Conservation (phyloP, 192 early-diverging fungal genomes). For the Thamnidium elegans region DNA sequence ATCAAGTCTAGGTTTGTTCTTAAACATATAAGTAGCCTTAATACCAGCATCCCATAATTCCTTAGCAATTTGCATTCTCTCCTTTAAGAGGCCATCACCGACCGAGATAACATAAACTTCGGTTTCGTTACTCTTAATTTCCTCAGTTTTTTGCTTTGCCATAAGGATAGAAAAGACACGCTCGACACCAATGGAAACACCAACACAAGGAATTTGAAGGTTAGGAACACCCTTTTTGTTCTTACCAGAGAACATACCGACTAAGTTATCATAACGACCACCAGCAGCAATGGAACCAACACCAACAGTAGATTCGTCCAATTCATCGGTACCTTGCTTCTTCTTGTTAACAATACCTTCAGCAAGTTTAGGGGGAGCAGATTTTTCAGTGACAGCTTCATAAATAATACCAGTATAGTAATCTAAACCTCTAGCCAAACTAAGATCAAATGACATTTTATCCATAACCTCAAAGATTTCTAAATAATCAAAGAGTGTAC, state of each 20-base stretch:
- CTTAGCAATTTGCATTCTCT: conserved; percentile 80
- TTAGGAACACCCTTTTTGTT: conserved; percentile 56
- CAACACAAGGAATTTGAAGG: conserved; percentile 90
- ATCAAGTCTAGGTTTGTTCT: conserved; percentile 82
- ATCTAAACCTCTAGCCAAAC: conserved; percentile 94
- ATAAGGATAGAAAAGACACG: conserved; percentile 87
- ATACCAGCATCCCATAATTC: conserved; percentile 94
- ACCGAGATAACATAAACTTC: conserved; percentile 86
- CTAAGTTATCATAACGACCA: conserved; percentile 96
- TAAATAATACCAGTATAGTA: conserved; percentile 99
- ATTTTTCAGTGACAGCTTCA: conserved; percentile 78
- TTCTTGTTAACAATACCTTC: conserved; percentile 43
- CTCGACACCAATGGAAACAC: conserved; percentile 94
- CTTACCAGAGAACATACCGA: conserved; percentile 88
- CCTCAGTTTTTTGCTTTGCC: conserved; percentile 52
- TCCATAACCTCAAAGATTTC: conserved; percentile 68
- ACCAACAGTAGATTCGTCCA: conserved; percentile 76
- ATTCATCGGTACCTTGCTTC: conserved; percentile 53
- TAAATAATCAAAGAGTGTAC: conserved; percentile 79
- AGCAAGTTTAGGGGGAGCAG: conserved; percentile 44
- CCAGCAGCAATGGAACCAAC: conserved; percentile 96
- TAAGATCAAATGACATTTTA: conserved; percentile 86
- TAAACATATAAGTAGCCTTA: conserved; percentile 88
- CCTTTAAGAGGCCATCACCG: conserved; percentile 79
- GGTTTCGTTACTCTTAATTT: conserved; percentile 73